Percentiles rank a stretch among this genome's conserved stretches.
Evolutionary conservation across 176 grass and related monocot genomes (phyloP).

Genomic region (Carex cristatella): DNA sequence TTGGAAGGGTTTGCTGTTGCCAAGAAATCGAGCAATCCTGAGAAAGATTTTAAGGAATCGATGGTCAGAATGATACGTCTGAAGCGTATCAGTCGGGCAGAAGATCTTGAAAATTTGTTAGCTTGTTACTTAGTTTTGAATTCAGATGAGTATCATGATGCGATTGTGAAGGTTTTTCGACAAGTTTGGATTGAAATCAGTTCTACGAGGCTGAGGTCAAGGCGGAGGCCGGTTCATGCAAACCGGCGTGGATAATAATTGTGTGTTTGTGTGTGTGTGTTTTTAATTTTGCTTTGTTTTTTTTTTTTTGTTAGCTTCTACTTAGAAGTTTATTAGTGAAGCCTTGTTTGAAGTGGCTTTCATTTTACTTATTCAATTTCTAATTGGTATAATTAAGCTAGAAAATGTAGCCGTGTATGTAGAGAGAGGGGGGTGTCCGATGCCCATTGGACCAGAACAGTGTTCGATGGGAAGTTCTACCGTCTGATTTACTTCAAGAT

Average conservation of each 20-base stretch:
- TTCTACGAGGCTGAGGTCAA: background rate
- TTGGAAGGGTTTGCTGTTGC: constrained; percentile 27
- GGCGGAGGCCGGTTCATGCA: background rate
- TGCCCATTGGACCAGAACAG: no score
- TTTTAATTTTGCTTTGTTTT: background rate
- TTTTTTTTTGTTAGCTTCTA: background rate
- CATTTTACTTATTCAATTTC: background rate
- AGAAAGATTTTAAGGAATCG: constrained; percentile 59
- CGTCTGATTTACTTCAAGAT: no score
- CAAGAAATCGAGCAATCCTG: constrained; percentile 40
- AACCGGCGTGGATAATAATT: constrained; percentile 2
- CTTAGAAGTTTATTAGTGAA: background rate
- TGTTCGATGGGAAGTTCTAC: no score
- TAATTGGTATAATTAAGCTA: background rate
- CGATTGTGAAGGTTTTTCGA: constrained; percentile 68
- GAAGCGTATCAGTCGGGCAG: constrained; percentile 31
- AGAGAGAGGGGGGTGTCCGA: no score
- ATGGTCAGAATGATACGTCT: constrained; percentile 65
- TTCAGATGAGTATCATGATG: constrained; percentile 49
- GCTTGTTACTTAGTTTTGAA: constrained; percentile 65
- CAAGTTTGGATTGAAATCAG: constrained; percentile 30
- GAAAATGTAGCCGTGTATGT: background rate
- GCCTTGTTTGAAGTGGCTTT: background rate
- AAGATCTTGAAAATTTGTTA: constrained; percentile 54
- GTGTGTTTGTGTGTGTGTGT: background rate